Evolutionary conservation across 495 filamentous ascomycete genomes (phyloP), one percentile per base, ranked within the genome.

Genomic region (Neurospora sp.): DNA sequence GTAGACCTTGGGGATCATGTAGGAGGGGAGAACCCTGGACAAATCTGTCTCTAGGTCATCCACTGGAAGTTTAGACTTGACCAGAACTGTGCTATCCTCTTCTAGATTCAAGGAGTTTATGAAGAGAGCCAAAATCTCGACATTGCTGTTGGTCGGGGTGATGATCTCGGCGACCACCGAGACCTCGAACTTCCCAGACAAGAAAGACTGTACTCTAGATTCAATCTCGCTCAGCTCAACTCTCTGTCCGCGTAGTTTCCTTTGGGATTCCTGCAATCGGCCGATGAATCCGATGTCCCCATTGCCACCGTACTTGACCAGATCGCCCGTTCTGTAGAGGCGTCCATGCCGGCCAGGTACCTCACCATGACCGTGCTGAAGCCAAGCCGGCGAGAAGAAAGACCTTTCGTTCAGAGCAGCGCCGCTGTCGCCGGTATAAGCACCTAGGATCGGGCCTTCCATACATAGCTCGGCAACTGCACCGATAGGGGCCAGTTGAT

Each of bases 1-100:
- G 45, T 78, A 80, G 27, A 77, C 80, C 20, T 84, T 84, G 1
- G 87, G 87, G 9, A 89, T 84, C 86, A 88, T 88, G 72, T 86
- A 88, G 1, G 81, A 80, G 0, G 86, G 87, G 59, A 88, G 75
- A 65, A 82, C 81, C 27, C 80, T 79, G 17, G 44, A 48, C 1
- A 79, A n/a, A n/a, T 71, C 72, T 8, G 59, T 59, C 22, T 76
- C 75, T n/a, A 44, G 17, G 17, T 44, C 42, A 17, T 44, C 42
- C 42, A 44, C 42, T 0, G 17, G 17, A 8, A 44, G 1, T 8
- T 8, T n/a, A 7, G 72, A 69, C 16, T 72, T 70, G 10, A 69
- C 12, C 31, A 78, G 40, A 0, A 68, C 71, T 20, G 35, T 35
- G 0, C n/a, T 8, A 40, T 75, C 38, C n/a, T 77, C 72, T 1